These are phyloP conservation scores for Fusarium heterosporum DNA, from an alignment of 2,329 filamentous ascomycete genomes.

Conservation along the genomic window DNA sequence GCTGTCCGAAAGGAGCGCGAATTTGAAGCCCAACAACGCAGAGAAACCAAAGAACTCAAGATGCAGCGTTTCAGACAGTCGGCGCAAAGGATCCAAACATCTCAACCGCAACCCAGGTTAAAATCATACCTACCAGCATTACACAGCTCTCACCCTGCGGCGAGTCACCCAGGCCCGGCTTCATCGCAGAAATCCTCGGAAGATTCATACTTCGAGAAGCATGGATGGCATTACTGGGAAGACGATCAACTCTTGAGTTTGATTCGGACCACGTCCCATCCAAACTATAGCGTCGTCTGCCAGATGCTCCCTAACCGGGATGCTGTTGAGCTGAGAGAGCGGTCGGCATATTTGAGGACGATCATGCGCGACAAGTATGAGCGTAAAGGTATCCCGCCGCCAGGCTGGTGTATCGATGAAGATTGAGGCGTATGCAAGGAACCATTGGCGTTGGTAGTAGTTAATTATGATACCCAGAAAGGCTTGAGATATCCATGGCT, in stretches of 20 bases:
- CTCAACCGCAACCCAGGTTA: not conserved
- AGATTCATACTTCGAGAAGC: slow-evolving; percentile 36
- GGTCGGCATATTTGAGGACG: slow-evolving; percentile 39
- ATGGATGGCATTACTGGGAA: slow-evolving; percentile 46
- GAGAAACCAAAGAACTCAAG: slow-evolving; percentile 15
- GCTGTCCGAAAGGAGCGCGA: slow-evolving; percentile 11
- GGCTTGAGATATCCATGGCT: not conserved
- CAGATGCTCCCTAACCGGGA: slow-evolving; percentile 33
- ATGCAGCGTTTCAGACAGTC: slow-evolving; percentile 40
- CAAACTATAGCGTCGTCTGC: slow-evolving; percentile 22
- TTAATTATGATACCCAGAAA: slow-evolving; percentile 39
- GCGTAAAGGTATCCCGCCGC: slow-evolving; percentile 30
- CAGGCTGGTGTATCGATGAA: slow-evolving; percentile 45
- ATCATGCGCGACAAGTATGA: slow-evolving; percentile 39
- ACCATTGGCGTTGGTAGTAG: slow-evolving; percentile 23
- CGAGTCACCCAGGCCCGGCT: not conserved
- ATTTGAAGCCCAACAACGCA: slow-evolving; percentile 1
- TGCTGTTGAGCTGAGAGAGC: slow-evolving; percentile 33
- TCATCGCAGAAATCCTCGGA: not conserved
- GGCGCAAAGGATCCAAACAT: slow-evolving; percentile 14
- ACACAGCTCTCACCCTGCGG: slow-evolving; percentile 7
- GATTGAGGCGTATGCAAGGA: slow-evolving; percentile 2
- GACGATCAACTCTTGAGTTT: slow-evolving; percentile 44
- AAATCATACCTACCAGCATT: not conserved
- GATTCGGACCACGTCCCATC: slow-evolving; percentile 38